phyloP scores from a whole-genome alignment of 1,284 basidiomycete genomes.

The Pseudozyma flocculosa region DNA sequence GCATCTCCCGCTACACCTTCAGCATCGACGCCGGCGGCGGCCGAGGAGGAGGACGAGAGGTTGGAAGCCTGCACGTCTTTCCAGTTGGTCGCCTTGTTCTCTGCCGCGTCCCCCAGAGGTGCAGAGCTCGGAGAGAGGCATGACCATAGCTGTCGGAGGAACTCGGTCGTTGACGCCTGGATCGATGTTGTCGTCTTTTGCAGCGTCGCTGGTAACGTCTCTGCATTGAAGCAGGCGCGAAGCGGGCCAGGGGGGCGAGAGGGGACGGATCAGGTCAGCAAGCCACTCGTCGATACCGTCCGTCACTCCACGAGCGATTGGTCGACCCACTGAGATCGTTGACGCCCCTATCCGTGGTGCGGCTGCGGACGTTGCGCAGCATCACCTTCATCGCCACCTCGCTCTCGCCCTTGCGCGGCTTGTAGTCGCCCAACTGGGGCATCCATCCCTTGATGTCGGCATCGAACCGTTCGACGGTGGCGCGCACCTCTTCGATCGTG shows the following conservation, averaged over 20 bases:
- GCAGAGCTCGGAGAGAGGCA: too few relatives aligned
- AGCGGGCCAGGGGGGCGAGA: too few relatives aligned
- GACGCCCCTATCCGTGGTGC: conserved; percentile 1
- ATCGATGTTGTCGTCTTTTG: conserved; percentile 80
- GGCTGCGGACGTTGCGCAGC: conserved; percentile 13
- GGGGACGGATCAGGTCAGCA: too few relatives aligned
- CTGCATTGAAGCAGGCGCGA: too few relatives aligned
- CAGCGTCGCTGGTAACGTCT: conserved; percentile 75
- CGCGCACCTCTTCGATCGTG: too few relatives aligned
- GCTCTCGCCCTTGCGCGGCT: conserved; percentile 1
- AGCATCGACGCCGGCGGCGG: too few relatives aligned
- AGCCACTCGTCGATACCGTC: neutral
- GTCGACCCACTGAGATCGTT: conserved; percentile 40
- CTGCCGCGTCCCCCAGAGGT: too few relatives aligned
- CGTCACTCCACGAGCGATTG: neutral
- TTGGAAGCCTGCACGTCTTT: too few relatives aligned
- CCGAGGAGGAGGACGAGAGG: too few relatives aligned
- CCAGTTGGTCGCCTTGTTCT: too few relatives aligned
- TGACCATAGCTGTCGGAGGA: conserved; percentile 89
- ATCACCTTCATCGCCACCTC: conserved; percentile 9
- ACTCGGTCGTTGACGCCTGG: conserved; percentile 91
- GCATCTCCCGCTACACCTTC: neutral
- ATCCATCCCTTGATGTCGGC: neutral
- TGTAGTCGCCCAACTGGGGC: conserved; percentile 3
- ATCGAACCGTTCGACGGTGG: neutral